A percentile compares a stretch with the other conserved stretches of the same genome.
These are phyloP conservation scores for Scalesia atractyloides DNA, from an alignment of 129 eudicot species.

Conservation along the genomic window DNA sequence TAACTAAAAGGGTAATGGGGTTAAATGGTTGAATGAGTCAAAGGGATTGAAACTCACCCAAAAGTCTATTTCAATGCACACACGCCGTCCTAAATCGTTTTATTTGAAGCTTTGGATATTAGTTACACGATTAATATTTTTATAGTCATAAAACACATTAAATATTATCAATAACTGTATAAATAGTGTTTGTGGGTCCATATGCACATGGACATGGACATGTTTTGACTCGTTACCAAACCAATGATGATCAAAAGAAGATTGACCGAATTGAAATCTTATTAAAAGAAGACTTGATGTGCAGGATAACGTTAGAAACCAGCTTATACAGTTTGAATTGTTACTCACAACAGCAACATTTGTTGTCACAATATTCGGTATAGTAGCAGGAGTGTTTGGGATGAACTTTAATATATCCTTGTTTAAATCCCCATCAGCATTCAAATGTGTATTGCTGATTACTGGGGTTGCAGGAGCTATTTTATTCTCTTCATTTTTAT, in stretches of 20 bases:
- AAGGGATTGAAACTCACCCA: no score
- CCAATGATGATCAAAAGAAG: not conserved
- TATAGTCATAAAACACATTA: no score
- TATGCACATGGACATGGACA: no score
- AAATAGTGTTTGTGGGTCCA: no score
- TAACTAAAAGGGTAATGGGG: no score
- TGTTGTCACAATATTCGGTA: constrained; percentile 86
- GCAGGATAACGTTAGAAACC: constrained; percentile 93
- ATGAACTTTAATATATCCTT: constrained; percentile 69
- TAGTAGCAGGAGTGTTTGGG: constrained; percentile 91
- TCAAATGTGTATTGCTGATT: constrained; percentile 73
- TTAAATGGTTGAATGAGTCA: no score
- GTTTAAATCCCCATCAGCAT: constrained; percentile 52
- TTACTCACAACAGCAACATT: constrained; percentile 80
- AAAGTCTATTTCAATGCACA: no score
- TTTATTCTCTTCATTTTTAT: no score
- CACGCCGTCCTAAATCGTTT: no score
- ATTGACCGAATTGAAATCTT: not conserved
- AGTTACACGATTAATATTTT: no score
- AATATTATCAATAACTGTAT: no score
- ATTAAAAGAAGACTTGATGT: not conserved
- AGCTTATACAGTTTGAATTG: constrained; percentile 87
- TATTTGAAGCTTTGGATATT: no score
- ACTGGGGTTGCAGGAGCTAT: constrained; percentile 36
- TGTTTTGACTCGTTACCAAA: not conserved